Evolutionary conservation across 805 yeast genomes (phyloP).

Genomic region (Isabelozyma pseudorhagii): DNA sequence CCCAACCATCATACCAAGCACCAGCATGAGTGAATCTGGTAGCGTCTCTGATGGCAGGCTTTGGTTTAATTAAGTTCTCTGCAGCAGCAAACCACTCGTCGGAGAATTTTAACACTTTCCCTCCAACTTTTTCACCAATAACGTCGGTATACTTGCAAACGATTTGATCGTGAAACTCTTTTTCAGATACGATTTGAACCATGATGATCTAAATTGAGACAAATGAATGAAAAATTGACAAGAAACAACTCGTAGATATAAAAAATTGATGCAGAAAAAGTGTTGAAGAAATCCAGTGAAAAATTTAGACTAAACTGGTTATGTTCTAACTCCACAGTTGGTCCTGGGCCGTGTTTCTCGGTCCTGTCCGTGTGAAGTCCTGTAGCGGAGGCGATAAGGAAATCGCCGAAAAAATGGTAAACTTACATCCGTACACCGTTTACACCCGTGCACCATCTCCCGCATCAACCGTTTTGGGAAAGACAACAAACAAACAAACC

Average conservation of each 20-base stretch:
- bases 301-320: not conserved
- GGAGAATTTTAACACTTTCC: conserved; percentile 61
- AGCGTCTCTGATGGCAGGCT: conserved; percentile 76
- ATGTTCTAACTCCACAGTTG: not conserved
- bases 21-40: conserved; percentile 80
- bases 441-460: not conserved
- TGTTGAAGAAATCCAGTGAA: not conserved
- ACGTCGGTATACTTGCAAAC: conserved; percentile 68
- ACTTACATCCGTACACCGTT: not conserved
- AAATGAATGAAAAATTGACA: not conserved
- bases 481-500: not conserved
- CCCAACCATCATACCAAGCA: conserved; percentile 99
- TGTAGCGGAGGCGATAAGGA: not conserved
- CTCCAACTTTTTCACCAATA: conserved; percentile 81
- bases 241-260: not conserved
- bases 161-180: conserved; percentile 44
- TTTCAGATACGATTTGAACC: conserved; percentile 16
- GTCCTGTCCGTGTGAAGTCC: not conserved
- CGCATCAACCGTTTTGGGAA: not conserved
- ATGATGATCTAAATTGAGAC: conserved; percentile 2
- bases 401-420: not conserved
- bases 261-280: not conserved
- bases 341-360: not conserved
- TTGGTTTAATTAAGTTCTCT: conserved; percentile 76
- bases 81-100: conserved; percentile 98